Conservation (phyloP, 2,329 filamentous ascomycete species). For the Sclerotinia sclerotiorum region DNA sequence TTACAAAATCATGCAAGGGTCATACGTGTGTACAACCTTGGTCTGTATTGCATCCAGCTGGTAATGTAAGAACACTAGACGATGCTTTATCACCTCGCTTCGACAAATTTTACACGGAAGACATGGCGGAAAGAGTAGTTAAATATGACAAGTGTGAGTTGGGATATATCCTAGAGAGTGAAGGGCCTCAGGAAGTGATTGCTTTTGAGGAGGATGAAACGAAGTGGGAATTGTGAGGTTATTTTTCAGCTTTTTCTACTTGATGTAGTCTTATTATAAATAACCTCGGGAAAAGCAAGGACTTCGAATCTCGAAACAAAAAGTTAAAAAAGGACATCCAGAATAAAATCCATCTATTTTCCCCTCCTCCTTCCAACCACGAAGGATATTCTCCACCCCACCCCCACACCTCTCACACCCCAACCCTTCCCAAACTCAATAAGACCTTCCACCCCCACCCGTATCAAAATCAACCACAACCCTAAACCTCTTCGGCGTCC, state of each 20-base stretch:
- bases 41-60: constrained; percentile 55
- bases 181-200: constrained; percentile 44
- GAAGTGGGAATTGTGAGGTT: constrained; percentile 17
- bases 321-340: background rate
- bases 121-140: constrained; percentile 48
- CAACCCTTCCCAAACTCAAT: background rate
- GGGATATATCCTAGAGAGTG: constrained; percentile 56
- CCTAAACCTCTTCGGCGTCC: background rate
- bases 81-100: constrained; percentile 51
- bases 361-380: background rate
- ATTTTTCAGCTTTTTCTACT: background rate
- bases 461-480: background rate
- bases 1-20: constrained; percentile 61
- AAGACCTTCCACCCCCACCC: background rate
- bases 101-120: constrained; percentile 53
- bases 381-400: background rate
- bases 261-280: background rate
- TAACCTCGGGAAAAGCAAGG: background rate
- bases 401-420: background rate
- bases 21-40: constrained; percentile 56
- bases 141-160: constrained; percentile 53
- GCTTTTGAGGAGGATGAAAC: constrained; percentile 14
- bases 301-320: background rate
- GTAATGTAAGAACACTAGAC: constrained; percentile 49
- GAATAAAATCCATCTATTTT: background rate